A percentile compares a stretch with the other conserved stretches of the same genome.
Evolutionary conservation across 2,329 filamentous ascomycete genomes (phyloP).

Genomic region (Cladosporium sp.): DNA sequence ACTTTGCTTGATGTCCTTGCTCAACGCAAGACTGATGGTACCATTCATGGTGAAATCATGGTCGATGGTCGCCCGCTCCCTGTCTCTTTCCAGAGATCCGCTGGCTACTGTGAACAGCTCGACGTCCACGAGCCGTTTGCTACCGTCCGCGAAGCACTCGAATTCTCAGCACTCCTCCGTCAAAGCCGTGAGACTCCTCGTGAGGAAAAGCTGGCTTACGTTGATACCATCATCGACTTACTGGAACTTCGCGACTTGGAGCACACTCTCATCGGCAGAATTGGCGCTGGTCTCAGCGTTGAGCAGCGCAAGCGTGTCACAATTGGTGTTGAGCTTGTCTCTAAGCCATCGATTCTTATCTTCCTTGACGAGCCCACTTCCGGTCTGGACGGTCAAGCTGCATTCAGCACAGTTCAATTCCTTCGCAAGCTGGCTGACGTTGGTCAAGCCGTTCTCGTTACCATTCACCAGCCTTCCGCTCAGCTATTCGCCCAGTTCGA

Average conservation of each 20-base stretch:
- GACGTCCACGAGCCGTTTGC: conserved; percentile 64
- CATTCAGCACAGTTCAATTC: conserved; percentile 62
- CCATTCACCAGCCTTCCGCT: conserved; percentile 67
- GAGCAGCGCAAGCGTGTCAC: conserved; percentile 57
- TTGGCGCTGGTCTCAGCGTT: conserved; percentile 50
- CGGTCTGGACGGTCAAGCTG: conserved; percentile 62
- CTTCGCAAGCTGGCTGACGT: conserved; percentile 61
- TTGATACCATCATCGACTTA: conserved; percentile 58
- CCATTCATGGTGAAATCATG: conserved; percentile 42
- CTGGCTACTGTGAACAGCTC: conserved; percentile 58
- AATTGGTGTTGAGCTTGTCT: conserved; percentile 54
- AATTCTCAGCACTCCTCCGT: conserved; percentile 62
- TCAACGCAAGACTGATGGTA: conserved; percentile 43
- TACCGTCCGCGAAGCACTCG: conserved; percentile 63
- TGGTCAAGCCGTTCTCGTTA: conserved; percentile 65
- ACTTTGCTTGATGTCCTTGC: conserved; percentile 38
- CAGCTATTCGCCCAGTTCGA: conserved; percentile 66
- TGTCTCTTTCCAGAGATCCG: conserved; percentile 49
- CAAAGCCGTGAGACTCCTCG: conserved; percentile 55
- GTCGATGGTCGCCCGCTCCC: conserved; percentile 39
- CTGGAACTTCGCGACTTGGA: conserved; percentile 66
- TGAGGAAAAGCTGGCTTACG: conserved; percentile 64
- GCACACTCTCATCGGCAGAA: conserved; percentile 58
- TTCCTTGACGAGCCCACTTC: conserved; percentile 59
- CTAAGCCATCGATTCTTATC: conserved; percentile 57